These are phyloP conservation scores for Yamadazyma diddensiae DNA, from an alignment of 1,139 yeast genomes.

Conservation along the genomic window DNA sequence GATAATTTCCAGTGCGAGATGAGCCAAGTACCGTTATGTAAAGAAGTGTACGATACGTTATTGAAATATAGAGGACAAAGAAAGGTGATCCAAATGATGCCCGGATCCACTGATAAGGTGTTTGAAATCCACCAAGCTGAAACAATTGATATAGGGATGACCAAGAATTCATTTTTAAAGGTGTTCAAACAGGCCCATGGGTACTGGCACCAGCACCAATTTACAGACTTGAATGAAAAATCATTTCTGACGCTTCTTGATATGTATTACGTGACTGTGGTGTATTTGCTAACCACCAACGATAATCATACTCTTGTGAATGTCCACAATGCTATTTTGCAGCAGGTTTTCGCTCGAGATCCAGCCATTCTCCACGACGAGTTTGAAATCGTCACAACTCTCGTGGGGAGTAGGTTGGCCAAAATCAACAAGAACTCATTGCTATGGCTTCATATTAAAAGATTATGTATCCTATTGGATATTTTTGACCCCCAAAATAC, in stretches of 20 bases:
- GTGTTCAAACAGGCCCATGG: slow-evolving; percentile 36
- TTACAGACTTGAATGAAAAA: no score
- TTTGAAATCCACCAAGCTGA: slow-evolving; percentile 14
- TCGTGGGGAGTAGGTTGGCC: slow-evolving; percentile 31
- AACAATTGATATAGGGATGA: slow-evolving; percentile 33
- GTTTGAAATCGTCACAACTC: slow-evolving; percentile 29
- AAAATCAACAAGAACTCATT: slow-evolving; percentile 43
- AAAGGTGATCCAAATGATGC: slow-evolving; percentile 10
- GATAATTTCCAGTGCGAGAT: background rate
- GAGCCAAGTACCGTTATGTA: slow-evolving; percentile 10
- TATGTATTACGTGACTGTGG: slow-evolving; percentile 27
- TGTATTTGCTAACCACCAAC: slow-evolving; percentile 38
- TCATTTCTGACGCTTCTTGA: no score
- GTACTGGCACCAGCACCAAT: slow-evolving; percentile 26
- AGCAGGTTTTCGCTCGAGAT: slow-evolving; percentile 13
- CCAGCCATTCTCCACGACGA: slow-evolving; percentile 19
- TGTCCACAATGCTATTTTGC: slow-evolving; percentile 27
- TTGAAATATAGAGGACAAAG: slow-evolving; percentile 1
- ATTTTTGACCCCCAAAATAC: background rate
- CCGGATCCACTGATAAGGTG: slow-evolving; percentile 4
- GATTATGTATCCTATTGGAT: slow-evolving; percentile 19
- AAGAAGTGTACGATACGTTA: slow-evolving; percentile 13
- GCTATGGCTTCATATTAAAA: slow-evolving; percentile 37
- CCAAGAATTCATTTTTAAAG: slow-evolving; percentile 27
- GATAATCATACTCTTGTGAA: slow-evolving; percentile 36